phyloP scores from a whole-genome alignment of 1,139 yeast genomes.

The Protomyces lactucae-debilis region DNA sequence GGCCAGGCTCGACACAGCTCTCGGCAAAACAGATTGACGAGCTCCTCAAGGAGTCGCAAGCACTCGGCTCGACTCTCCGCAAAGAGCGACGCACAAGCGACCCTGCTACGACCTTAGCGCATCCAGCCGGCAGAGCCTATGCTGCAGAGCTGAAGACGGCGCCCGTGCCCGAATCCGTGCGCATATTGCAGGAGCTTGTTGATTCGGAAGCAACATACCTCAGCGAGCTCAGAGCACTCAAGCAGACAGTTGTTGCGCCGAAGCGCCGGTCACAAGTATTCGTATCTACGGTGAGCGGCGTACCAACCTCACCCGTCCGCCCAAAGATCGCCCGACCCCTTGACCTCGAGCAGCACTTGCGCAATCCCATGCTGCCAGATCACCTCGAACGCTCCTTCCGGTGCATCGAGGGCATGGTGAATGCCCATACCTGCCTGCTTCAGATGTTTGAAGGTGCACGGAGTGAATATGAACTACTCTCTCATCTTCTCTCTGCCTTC shows the following conservation, averaged over 20 bases:
- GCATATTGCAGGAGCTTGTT: not conserved
- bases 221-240: not conserved
- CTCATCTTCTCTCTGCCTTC: constrained; percentile 7
- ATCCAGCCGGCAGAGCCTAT: not conserved
- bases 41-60: not conserved
- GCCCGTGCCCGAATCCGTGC: not conserved
- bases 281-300: not conserved
- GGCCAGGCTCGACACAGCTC: not conserved
- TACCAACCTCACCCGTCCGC: not conserved
- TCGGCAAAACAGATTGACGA: not conserved
- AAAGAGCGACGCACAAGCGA: not conserved
- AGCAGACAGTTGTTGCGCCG: not conserved
- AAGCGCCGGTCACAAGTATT: not conserved
- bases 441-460: constrained; percentile 5
- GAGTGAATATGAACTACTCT: constrained; percentile 1
- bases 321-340: not conserved
- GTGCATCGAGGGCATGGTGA: constrained; percentile 17
- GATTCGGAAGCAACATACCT: not conserved
- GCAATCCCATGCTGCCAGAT: constrained; percentile 17
- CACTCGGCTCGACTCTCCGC: not conserved
- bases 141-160: not conserved
- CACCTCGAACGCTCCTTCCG: constrained; percentile 22
- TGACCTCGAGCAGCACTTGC: constrained; percentile 9
- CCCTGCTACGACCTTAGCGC: not conserved
- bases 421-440: constrained; percentile 9